phyloP scores from a whole-genome alignment of 2,329 filamentous ascomycete genomes.

The Aspergillus piperis region DNA sequence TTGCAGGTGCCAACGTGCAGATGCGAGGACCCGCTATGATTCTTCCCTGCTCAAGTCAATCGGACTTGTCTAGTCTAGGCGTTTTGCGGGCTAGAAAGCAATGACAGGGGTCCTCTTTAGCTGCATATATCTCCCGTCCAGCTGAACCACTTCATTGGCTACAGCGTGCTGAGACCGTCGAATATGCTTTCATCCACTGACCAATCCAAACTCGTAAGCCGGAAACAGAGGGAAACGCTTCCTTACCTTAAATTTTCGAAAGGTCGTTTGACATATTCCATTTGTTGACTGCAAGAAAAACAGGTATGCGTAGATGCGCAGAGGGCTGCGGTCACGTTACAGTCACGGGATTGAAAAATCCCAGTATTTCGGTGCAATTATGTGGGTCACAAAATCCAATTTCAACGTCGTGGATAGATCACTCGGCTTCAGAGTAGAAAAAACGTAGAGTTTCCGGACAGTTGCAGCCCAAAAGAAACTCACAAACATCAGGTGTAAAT shows the following conservation, averaged over 20 bases:
- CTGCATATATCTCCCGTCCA: conserved; percentile 31
- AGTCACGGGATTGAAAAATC: conserved; percentile 43
- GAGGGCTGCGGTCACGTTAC: conserved; percentile 35
- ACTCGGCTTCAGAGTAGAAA: conserved; percentile 4
- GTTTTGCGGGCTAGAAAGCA: conserved; percentile 16
- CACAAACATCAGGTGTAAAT: neutral
- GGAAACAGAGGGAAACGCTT: conserved; percentile 21
- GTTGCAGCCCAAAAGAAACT: conserved; percentile 1
- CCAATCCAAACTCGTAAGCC: conserved; percentile 29
- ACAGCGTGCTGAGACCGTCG: conserved; percentile 23
- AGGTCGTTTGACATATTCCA: conserved; percentile 26
- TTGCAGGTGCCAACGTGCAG: conserved; percentile 25
- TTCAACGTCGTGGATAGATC: conserved; percentile 36
- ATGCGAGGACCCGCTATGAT: conserved; percentile 27
- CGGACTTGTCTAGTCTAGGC: conserved; percentile 10
- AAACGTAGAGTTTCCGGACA: conserved; percentile 8
- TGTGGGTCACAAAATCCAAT: conserved; percentile 42
- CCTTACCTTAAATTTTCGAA: conserved; percentile 30
- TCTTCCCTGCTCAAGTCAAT: conserved; percentile 16
- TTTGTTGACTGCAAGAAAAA: conserved; percentile 35
- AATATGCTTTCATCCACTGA: conserved; percentile 22
- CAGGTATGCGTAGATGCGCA: conserved; percentile 33
- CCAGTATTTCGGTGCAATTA: conserved; percentile 39
- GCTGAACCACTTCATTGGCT: conserved; percentile 29
- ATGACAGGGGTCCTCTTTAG: conserved; percentile 26